Percentiles rank a stretch among this genome's conserved stretches.
These are phyloP conservation scores for Rhizopus delemar DNA, from an alignment of 371 early-diverging fungal genomes.

Conservation along the genomic window DNA sequence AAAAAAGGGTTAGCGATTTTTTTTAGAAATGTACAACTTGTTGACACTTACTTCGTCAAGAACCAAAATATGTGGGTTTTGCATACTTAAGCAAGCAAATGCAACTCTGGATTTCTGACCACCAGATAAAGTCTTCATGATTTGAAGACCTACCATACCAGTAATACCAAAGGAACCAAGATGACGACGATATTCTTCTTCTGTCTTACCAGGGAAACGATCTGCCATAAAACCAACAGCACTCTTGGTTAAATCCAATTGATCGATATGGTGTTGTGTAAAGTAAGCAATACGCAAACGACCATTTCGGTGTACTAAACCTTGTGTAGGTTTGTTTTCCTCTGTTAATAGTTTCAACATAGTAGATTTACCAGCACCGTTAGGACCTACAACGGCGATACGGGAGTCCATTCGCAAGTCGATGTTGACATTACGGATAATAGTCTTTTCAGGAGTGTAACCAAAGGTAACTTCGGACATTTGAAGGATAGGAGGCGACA, in stretches of 20 bases:
- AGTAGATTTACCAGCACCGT: constrained; percentile 88
- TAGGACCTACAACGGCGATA: constrained; percentile 92
- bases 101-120: constrained; percentile 98
- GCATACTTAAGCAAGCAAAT: constrained; percentile 92
- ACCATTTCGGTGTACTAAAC: constrained; percentile 89
- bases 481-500: constrained; percentile 90
- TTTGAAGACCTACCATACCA: constrained; percentile 92
- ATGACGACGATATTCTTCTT: constrained; percentile 94
- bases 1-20: neutral
- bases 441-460: constrained; percentile 70
- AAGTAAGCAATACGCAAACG: constrained; percentile 94
- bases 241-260: constrained; percentile 80
- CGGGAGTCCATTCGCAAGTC: constrained; percentile 96
- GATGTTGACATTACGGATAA: constrained; percentile 82
- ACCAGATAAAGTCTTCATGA: constrained; percentile 94
- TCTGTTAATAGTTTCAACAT: constrained; percentile 91
- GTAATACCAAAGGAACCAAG: constrained; percentile 95
- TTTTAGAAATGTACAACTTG: neutral
- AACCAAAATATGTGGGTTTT: constrained; percentile 93
- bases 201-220: constrained; percentile 87
- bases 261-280: constrained; percentile 98
- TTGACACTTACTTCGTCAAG: constrained; percentile 82
- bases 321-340: constrained; percentile 72
- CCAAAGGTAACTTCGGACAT: constrained; percentile 91
- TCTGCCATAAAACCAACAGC: constrained; percentile 88